A percentile compares a stretch with the other conserved stretches of the same genome.
Conservation (phyloP, 1,284 basidiomycete species). For the Fistulinella staudtii region DNA sequence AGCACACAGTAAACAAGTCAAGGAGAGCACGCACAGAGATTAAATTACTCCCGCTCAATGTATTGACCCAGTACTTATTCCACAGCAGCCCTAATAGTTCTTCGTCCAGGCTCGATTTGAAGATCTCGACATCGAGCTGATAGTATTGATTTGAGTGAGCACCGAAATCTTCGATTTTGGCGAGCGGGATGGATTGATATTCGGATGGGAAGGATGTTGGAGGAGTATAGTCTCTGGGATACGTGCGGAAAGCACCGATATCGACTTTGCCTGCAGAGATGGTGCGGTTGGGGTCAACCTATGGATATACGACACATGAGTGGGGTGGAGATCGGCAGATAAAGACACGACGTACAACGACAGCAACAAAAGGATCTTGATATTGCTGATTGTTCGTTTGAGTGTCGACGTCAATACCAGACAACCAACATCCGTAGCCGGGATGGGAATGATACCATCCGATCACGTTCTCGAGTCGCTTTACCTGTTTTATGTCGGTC, state of each 20-base stretch:
- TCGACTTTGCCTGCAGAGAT: conserved; percentile 97
- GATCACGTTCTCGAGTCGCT: conserved; percentile 82
- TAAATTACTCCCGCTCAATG: conserved; percentile 85
- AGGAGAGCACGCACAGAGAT: conserved; percentile 65
- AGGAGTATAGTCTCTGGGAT: conserved; percentile 88
- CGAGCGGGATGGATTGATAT: conserved; percentile 92
- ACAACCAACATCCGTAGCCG: conserved; percentile 96
- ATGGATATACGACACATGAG: not conserved
- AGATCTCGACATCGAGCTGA: conserved; percentile 89
- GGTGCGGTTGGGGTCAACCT: conserved; percentile 98
- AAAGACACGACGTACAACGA: conserved; percentile 69
- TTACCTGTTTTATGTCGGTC: no score
- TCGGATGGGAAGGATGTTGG: conserved; percentile 66
- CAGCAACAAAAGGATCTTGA: conserved; percentile 95
- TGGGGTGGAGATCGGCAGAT: not conserved
- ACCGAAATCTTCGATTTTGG: conserved; percentile 96
- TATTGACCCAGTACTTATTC: conserved; percentile 99
- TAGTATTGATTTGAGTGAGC: conserved; percentile 98
- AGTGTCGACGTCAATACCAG: conserved; percentile 94
- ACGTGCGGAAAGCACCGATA: conserved; percentile 97
- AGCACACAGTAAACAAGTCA: not conserved
- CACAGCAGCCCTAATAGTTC: conserved; percentile 87
- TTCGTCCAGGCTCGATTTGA: conserved; percentile 86
- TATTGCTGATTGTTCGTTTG: conserved; percentile 93
- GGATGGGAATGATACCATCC: conserved; percentile 99